Conservation (phyloP, 1,284 basidiomycete genomes). For the Ustilago cynodontis region DNA sequence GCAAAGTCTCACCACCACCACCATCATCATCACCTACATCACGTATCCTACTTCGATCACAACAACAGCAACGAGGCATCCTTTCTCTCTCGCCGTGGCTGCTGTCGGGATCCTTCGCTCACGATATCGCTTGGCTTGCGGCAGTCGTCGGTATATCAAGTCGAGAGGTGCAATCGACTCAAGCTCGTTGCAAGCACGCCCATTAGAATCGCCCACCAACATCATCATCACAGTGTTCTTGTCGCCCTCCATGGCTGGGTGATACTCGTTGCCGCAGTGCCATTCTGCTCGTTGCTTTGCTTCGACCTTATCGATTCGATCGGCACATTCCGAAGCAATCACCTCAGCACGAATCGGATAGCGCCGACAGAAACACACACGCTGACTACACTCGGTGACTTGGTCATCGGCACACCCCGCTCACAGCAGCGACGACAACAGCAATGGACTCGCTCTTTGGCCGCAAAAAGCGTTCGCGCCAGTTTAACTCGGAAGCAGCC, state of each 20-base stretch:
- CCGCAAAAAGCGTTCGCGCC: conserved; percentile 57
- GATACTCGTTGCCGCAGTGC: neutral
- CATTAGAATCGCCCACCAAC: neutral
- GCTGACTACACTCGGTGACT: neutral
- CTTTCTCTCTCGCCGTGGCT: too few species aligned
- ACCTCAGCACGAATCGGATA: neutral
- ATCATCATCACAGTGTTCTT: neutral
- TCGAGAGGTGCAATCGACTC: neutral
- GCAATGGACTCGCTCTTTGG: conserved; percentile 57
- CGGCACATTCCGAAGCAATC: neutral
- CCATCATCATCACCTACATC: neutral
- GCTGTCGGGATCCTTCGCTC: too few species aligned
- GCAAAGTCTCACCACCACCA: neutral
- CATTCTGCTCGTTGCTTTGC: neutral
- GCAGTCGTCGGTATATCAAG: too few species aligned
- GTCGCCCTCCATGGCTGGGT: conserved; percentile 26
- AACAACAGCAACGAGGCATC: too few species aligned
- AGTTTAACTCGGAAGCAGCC: conserved; percentile 51
- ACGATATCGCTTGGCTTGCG: too few species aligned
- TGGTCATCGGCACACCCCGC: neutral
- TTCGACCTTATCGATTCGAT: conserved; percentile 2
- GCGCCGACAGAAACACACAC: neutral
- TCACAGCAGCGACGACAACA: conserved; percentile 3
- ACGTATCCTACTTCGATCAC: neutral
- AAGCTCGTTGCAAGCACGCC: neutral